A percentile compares a stretch with the other conserved stretches of the same genome.
phyloP scores from a whole-genome alignment of 2,329 filamentous ascomycete species.

The Purpureocillium takamizusanense region DNA sequence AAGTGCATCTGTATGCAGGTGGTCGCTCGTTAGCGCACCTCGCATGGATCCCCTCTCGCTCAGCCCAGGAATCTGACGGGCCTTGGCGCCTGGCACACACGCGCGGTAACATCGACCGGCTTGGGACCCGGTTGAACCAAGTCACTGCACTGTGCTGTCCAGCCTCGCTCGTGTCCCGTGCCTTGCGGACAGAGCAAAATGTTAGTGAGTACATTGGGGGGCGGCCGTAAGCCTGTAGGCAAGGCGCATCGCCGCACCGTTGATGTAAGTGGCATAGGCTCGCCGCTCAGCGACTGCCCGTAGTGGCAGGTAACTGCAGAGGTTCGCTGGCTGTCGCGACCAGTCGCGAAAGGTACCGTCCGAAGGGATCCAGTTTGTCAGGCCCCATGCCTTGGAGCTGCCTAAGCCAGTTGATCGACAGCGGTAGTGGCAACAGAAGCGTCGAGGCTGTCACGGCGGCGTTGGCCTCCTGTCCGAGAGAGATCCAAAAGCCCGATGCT shows the following conservation, averaged over 20 bases:
- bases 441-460: background rate
- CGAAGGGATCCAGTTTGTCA: background rate
- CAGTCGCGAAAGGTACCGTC: constrained; percentile 6
- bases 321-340: background rate
- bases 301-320: constrained; percentile 4
- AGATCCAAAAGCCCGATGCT: constrained; percentile 1
- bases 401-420: constrained; percentile 1
- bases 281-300: constrained; percentile 4
- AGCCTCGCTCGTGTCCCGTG: too few species aligned
- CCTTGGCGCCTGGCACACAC: too few species aligned
- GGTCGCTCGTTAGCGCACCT: background rate
- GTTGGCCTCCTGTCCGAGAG: constrained; percentile 1
- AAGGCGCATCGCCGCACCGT: background rate
- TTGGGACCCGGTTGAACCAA: constrained; percentile 2
- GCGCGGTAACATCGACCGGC: constrained; percentile 6
- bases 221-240: background rate
- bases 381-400: background rate
- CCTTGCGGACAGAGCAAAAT: too few species aligned
- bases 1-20: constrained; percentile 1
- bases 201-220: too few species aligned
- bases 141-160: too few species aligned
- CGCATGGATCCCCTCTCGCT: constrained; percentile 3
- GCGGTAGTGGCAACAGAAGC: background rate
- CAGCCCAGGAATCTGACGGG: constrained; percentile 1
- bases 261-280: constrained; percentile 1